phyloP scores from a whole-genome alignment of 176 grass and related monocot genomes.

The Otatea glauca region DNA sequence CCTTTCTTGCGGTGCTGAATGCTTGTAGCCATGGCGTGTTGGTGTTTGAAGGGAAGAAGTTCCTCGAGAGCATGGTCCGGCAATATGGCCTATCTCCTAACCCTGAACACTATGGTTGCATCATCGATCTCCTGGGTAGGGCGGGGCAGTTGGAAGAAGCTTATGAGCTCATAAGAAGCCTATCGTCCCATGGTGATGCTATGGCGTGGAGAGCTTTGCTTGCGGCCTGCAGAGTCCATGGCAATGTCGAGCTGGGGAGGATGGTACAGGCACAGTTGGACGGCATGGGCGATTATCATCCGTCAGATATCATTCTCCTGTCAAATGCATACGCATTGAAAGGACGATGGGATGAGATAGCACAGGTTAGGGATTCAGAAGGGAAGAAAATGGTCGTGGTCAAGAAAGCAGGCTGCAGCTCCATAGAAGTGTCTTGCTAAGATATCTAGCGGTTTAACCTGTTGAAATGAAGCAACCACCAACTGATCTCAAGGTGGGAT shows the following conservation, averaged over 20 bases:
- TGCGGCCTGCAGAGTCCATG: conserved; percentile 68
- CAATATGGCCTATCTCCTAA: conserved; percentile 38
- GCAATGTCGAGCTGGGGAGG: conserved; percentile 54
- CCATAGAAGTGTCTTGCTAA: conserved; percentile 29
- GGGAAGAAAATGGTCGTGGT: conserved; percentile 19
- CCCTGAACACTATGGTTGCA: conserved; percentile 48
- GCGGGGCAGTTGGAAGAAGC: conserved; percentile 50
- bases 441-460: conserved; percentile 1
- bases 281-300: conserved; percentile 51
- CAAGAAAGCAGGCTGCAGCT: conserved; percentile 57
- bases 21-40: conserved; percentile 66
- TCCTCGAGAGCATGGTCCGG: conserved; percentile 52
- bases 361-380: conserved; percentile 39
- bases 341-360: conserved; percentile 51
- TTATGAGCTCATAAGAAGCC: conserved; percentile 50
- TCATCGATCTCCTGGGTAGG: conserved; percentile 59
- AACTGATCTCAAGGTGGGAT: conserved; percentile 1
- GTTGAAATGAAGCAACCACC: neutral
- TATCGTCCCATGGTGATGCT: conserved; percentile 44
- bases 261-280: conserved; percentile 26
- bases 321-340: conserved; percentile 53
- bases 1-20: conserved; percentile 56
- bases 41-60: conserved; percentile 58
- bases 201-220: conserved; percentile 62
- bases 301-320: conserved; percentile 64